Conservation (phyloP, 805 yeast genomes). For the Wickerhamiella australiensis region DNA sequence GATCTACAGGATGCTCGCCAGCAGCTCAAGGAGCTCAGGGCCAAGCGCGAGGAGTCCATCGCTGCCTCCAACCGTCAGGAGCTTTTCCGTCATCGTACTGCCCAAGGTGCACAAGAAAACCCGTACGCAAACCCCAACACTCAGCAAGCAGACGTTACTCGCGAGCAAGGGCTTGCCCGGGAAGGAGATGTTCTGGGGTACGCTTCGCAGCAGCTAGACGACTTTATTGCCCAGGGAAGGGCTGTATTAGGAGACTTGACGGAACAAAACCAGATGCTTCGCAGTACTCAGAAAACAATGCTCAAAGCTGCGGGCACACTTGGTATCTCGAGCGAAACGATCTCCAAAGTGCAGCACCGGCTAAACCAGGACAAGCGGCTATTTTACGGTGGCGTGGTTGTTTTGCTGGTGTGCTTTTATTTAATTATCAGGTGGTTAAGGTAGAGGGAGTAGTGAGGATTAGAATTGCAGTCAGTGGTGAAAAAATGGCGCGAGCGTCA, state of each 20-base stretch:
- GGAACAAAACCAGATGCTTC: slow-evolving; percentile 66
- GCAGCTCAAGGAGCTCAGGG: slow-evolving; percentile 43
- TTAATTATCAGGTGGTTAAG: slow-evolving; percentile 54
- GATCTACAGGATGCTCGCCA: slow-evolving; percentile 34
- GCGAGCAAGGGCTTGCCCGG: slow-evolving; percentile 53
- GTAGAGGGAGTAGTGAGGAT: no score
- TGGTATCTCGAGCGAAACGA: slow-evolving; percentile 79
- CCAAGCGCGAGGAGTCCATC: slow-evolving; percentile 41
- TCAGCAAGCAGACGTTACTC: slow-evolving; percentile 20
- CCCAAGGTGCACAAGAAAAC: slow-evolving; percentile 22
- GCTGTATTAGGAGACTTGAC: slow-evolving; percentile 73
- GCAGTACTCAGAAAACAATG: slow-evolving; percentile 49
- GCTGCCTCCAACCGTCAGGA: slow-evolving; percentile 40
- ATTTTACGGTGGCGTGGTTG: slow-evolving; percentile 60
- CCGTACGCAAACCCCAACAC: slow-evolving; percentile 21
- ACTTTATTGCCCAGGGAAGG: slow-evolving; percentile 80
- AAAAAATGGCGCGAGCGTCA: no score
- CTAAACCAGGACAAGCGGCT: slow-evolving; percentile 79
- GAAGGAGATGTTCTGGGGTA: slow-evolving; percentile 49
- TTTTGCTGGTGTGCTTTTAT: slow-evolving; percentile 56
- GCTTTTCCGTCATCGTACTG: slow-evolving; percentile 41
- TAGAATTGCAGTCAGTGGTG: no score
- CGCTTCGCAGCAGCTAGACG: slow-evolving; percentile 75
- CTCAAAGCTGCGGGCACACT: slow-evolving; percentile 61
- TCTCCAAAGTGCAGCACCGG: slow-evolving; percentile 62